Conservation (phyloP, 2,329 filamentous ascomycete genomes). For the Fonsecaea nubica region DNA sequence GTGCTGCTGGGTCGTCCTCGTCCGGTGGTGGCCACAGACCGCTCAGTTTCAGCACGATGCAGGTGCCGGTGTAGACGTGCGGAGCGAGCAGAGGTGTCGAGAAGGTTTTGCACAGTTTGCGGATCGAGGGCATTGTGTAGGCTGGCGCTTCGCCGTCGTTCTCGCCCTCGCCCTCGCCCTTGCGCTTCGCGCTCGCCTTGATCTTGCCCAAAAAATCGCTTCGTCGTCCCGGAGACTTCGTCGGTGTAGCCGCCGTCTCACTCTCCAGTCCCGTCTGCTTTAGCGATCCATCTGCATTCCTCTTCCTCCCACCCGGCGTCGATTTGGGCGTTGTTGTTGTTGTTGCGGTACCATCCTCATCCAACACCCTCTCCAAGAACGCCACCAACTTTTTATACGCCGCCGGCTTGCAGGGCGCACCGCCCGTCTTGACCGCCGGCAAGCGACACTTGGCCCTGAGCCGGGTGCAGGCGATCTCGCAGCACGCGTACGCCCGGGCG, state of each 20-base stretch:
- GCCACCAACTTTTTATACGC: slow-evolving; percentile 84
- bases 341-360: slow-evolving; percentile 47
- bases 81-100: slow-evolving; percentile 68
- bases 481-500: slow-evolving; percentile 81
- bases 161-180: slow-evolving; percentile 23
- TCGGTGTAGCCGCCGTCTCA: slow-evolving; percentile 17
- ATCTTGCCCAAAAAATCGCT: slow-evolving; percentile 34
- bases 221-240: slow-evolving; percentile 4
- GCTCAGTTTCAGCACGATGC: slow-evolving; percentile 64
- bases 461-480: slow-evolving; percentile 86
- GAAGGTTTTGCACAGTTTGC: slow-evolving; percentile 69
- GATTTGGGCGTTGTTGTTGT: slow-evolving; percentile 44
- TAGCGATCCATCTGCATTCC: slow-evolving; percentile 34
- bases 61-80: slow-evolving; percentile 72
- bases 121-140: slow-evolving; percentile 74
- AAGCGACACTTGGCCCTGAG: slow-evolving; percentile 78
- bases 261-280: slow-evolving; percentile 40
- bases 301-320: slow-evolving; percentile 37
- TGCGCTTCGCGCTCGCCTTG: slow-evolving; percentile 23
- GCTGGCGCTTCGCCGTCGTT: slow-evolving; percentile 54
- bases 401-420: slow-evolving; percentile 77
- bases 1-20: slow-evolving; percentile 51
- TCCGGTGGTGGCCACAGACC: slow-evolving; percentile 46
- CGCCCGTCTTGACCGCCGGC: slow-evolving; percentile 70
- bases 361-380: slow-evolving; percentile 77